A percentile compares a stretch with the other conserved stretches of the same genome.
Evolutionary conservation across 73 alveolate genomes (phyloP).

Genomic region (Symbiodinium pilosum): DNA sequence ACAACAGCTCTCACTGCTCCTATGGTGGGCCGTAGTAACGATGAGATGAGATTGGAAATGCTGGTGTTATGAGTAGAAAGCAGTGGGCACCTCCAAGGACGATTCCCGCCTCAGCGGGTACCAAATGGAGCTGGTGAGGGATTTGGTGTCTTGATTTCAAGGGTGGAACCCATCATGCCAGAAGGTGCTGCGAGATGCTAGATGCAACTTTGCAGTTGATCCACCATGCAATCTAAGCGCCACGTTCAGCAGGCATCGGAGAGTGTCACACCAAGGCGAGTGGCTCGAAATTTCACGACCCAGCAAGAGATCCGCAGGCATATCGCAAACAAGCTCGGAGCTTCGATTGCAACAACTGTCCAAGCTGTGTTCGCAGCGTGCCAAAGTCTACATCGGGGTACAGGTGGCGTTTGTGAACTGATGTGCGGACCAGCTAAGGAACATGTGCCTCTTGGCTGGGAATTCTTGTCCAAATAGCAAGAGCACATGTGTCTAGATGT

Average conservation of each 20-base stretch:
- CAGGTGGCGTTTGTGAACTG: neutral
- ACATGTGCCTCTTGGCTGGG: constrained; percentile 53
- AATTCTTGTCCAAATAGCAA: no score
- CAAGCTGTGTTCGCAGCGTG: no score
- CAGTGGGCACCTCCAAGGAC: neutral
- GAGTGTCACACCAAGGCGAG: constrained; percentile 25
- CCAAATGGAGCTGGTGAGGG: constrained; percentile 41
- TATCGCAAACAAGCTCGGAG: constrained; percentile 82
- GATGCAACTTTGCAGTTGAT: neutral
- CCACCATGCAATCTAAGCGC: neutral
- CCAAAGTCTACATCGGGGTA: neutral
- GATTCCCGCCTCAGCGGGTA: constrained; percentile 43
- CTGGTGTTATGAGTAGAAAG: no score
- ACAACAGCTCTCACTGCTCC: no score
- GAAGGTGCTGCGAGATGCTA: neutral
- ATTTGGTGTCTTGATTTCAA: neutral
- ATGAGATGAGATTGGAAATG: no score
- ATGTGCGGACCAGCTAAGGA: constrained; percentile 10
- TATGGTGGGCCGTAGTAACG: no score
- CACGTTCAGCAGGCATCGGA: neutral
- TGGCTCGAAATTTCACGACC: constrained; percentile 81
- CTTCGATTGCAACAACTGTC: neutral
- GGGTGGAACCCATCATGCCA: neutral
- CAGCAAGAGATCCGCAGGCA: constrained; percentile 74
- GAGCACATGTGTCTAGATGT: no score